A percentile compares a stretch with the other conserved stretches of the same genome.
phyloP scores from a whole-genome alignment of 2,329 filamentous ascomycete species.

The Didymella segeticola region DNA sequence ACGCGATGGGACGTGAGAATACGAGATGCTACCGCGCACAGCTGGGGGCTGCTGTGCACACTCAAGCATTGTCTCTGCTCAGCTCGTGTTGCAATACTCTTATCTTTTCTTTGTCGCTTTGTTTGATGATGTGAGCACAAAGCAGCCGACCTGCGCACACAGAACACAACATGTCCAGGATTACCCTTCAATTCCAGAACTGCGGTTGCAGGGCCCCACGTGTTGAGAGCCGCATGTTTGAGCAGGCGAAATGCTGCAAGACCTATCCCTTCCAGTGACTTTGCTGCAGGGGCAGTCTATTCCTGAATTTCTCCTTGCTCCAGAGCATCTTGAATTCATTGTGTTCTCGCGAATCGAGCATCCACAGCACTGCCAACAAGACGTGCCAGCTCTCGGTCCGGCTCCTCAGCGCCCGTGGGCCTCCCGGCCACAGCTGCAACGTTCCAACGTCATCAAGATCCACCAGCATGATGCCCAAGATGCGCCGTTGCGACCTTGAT shows the following conservation, averaged over 20 bases:
- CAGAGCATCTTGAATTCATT: neutral
- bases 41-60: slow-evolving; percentile 6
- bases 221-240: slow-evolving; percentile 17
- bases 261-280: neutral
- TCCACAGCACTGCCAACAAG: neutral
- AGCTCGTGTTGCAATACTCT: slow-evolving; percentile 2
- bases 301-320: neutral
- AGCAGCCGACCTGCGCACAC: neutral
- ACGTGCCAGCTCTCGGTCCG: slow-evolving; percentile 2
- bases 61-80: neutral
- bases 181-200: slow-evolving; percentile 7
- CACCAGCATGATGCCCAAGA: slow-evolving; percentile 8
- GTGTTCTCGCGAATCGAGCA: slow-evolving; percentile 1
- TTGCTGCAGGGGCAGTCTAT: slow-evolving; percentile 7
- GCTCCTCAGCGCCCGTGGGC: slow-evolving; percentile 6
- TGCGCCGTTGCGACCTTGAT: slow-evolving; percentile 9
- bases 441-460: slow-evolving; percentile 10
- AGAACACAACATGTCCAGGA: slow-evolving; percentile 4
- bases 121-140: slow-evolving; percentile 1
- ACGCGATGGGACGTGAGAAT: slow-evolving; percentile 8
- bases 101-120: neutral
- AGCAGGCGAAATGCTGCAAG: slow-evolving; percentile 9
- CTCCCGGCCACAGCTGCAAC: neutral
- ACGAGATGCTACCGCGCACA: slow-evolving; percentile 11
- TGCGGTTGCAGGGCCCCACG: slow-evolving; percentile 12